These are phyloP conservation scores for Terfezia boudieri DNA, from an alignment of 495 filamentous ascomycete species.

Conservation along the genomic window DNA sequence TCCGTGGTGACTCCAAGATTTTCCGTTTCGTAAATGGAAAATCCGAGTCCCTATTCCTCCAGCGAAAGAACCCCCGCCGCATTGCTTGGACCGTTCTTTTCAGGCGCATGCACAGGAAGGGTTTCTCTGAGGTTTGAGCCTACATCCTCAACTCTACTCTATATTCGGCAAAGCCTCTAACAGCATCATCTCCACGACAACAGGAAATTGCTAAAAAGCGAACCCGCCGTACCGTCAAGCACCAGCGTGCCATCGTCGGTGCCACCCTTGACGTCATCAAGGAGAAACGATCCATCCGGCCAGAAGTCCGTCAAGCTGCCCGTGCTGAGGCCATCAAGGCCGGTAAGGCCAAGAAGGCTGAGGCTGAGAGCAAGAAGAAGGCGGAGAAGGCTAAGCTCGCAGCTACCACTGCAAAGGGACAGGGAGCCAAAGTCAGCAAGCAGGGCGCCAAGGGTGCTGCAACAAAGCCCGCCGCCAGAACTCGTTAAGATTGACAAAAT, in stretches of 20 bases:
- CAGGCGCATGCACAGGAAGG: constrained; percentile 98
- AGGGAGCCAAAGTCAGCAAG: constrained; percentile 73
- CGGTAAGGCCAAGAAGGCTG: constrained; percentile 91
- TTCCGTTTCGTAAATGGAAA: constrained; percentile 99
- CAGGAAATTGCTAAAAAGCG: constrained; percentile 99
- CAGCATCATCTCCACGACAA: constrained; percentile 6
- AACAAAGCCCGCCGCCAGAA: constrained; percentile 64
- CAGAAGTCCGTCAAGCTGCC: constrained; percentile 83
- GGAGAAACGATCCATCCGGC: constrained; percentile 81
- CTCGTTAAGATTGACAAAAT: constrained; percentile 39
- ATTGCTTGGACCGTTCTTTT: constrained; percentile 97
- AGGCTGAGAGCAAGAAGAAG: constrained; percentile 79
- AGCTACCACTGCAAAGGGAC: constrained; percentile 46
- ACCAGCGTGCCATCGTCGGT: constrained; percentile 96
- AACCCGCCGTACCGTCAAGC: constrained; percentile 91
- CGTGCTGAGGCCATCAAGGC: constrained; percentile 80
- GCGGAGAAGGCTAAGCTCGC: constrained; percentile 96
- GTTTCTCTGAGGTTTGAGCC: constrained; percentile 90
- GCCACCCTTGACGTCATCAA: constrained; percentile 98
- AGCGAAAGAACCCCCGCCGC: constrained; percentile 99
- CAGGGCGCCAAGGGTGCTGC: constrained; percentile 85
- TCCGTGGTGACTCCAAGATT: constrained; percentile 99
- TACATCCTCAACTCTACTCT: constrained; percentile 2
- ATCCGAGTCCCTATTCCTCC: constrained; percentile 97
- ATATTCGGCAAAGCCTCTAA: constrained; percentile 3